These are phyloP conservation scores for Gossypium raimondii DNA, from an alignment of 345 rosid species.

Conservation along the genomic window DNA sequence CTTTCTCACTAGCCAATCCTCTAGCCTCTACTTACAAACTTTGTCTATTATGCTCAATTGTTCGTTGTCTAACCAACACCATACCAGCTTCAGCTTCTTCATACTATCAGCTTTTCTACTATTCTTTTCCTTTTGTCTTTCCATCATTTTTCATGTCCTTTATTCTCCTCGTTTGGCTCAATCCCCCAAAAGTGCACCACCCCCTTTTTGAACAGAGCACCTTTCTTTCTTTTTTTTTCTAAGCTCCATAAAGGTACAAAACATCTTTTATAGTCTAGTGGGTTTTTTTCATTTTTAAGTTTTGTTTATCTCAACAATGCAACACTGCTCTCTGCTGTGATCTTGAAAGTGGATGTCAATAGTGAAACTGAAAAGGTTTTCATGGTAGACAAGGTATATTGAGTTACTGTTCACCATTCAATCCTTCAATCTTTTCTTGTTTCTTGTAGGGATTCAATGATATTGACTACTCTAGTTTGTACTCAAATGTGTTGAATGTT, in stretches of 20 bases:
- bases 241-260: not conserved
- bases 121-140: not conserved
- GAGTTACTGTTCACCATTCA: not conserved
- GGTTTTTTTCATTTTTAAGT: not conserved
- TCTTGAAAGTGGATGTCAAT: slow-evolving; percentile 53
- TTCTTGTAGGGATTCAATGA: slow-evolving; percentile 3
- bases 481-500: not conserved
- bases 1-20: not conserved
- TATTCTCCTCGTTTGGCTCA: slow-evolving; percentile 8
- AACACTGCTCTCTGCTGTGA: slow-evolving; percentile 31
- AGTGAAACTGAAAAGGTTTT: slow-evolving; percentile 46
- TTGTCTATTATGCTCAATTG: slow-evolving; percentile 7
- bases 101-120: slow-evolving; percentile 6
- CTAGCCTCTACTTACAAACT: not conserved
- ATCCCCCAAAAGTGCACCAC: slow-evolving; percentile 2
- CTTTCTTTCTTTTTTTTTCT: not conserved
- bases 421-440: not conserved
- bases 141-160: not conserved
- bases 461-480: not conserved
- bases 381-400: slow-evolving; percentile 46
- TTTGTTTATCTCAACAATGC: slow-evolving; percentile 28
- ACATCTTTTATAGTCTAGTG: not conserved
- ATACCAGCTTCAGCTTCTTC: not conserved
- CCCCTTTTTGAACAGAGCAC: slow-evolving; percentile 5
- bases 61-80: slow-evolving; percentile 26